Conservation (phyloP, 192 early-diverging fungal genomes). For the Coemansia nantahalensis region DNA sequence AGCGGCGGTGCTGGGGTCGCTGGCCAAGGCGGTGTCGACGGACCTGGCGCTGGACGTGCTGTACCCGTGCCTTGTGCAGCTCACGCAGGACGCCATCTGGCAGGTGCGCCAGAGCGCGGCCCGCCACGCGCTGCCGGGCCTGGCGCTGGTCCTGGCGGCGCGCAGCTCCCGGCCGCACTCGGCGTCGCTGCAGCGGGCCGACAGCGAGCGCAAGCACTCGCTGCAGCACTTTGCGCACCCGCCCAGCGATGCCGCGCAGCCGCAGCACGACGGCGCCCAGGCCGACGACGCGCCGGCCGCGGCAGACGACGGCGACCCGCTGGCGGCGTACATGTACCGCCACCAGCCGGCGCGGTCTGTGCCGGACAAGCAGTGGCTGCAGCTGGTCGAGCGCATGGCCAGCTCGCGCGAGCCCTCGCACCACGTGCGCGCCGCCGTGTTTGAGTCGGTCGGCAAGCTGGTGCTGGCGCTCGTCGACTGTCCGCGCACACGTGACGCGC, state of each 20-base stretch:
- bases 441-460: constrained; percentile 44
- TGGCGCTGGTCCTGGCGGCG: constrained; percentile 43
- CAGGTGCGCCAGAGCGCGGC: constrained; percentile 53
- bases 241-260: background rate
- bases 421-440: constrained; percentile 50
- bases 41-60: constrained; percentile 48
- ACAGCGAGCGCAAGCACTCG: constrained; percentile 22
- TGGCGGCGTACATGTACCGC: constrained; percentile 8
- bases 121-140: constrained; percentile 42
- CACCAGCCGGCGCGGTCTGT: constrained; percentile 36
- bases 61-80: constrained; percentile 36
- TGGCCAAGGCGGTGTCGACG: constrained; percentile 44
- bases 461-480: constrained; percentile 47
- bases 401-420: constrained; percentile 50
- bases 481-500: constrained; percentile 35
- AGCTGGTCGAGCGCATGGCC: constrained; percentile 39
- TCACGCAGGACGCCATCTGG: constrained; percentile 48
- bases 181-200: background rate
- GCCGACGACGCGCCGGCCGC: no score
- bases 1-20: constrained; percentile 43
- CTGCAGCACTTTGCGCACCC: constrained; percentile 23
- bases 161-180: background rate
- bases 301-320: background rate
- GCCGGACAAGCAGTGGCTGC: constrained; percentile 46
- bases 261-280: background rate